phyloP scores from a whole-genome alignment of 1,284 basidiomycete species.

The Sphaerobolus stellatus region DNA sequence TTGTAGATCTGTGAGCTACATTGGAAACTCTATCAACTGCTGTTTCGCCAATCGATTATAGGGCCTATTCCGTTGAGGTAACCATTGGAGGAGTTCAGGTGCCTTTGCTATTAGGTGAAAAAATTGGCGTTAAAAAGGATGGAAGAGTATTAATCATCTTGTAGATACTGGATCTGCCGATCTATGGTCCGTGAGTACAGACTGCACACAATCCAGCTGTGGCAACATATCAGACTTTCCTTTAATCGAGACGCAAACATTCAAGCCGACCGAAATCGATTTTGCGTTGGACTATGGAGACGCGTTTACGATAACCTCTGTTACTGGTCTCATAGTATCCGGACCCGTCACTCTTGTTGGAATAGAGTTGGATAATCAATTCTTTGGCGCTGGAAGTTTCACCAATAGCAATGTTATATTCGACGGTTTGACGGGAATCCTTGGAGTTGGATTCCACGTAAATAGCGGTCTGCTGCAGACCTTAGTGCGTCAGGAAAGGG shows the following conservation, averaged over 20 bases:
- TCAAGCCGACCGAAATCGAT: slow-evolving; percentile 23
- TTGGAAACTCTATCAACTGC: too few relatives aligned
- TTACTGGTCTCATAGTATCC: slow-evolving; percentile 44
- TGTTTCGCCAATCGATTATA: too few relatives aligned
- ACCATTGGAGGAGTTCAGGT: too few relatives aligned
- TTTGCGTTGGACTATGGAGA: slow-evolving; percentile 60
- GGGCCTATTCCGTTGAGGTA: too few relatives aligned
- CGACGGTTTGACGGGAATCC: slow-evolving; percentile 48
- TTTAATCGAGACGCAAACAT: slow-evolving; percentile 18
- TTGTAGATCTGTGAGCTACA: too few relatives aligned
- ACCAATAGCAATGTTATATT: slow-evolving; percentile 51
- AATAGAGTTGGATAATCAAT: slow-evolving; percentile 35
- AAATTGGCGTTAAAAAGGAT: too few relatives aligned
- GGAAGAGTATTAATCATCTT: not conserved
- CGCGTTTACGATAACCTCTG: slow-evolving; percentile 51
- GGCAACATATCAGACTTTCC: slow-evolving; percentile 35
- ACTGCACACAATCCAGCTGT: slow-evolving; percentile 35
- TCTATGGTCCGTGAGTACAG: slow-evolving; percentile 50
- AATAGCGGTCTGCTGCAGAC: not conserved
- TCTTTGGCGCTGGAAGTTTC: slow-evolving; percentile 52
- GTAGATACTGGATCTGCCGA: slow-evolving; percentile 56
- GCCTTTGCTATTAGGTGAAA: too few relatives aligned
- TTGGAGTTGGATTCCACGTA: slow-evolving; percentile 53
- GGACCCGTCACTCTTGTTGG: not conserved
- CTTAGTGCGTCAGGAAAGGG: not conserved